phyloP scores from a whole-genome alignment of 176 grass and related monocot genomes.

The Elymus sibiricus region DNA sequence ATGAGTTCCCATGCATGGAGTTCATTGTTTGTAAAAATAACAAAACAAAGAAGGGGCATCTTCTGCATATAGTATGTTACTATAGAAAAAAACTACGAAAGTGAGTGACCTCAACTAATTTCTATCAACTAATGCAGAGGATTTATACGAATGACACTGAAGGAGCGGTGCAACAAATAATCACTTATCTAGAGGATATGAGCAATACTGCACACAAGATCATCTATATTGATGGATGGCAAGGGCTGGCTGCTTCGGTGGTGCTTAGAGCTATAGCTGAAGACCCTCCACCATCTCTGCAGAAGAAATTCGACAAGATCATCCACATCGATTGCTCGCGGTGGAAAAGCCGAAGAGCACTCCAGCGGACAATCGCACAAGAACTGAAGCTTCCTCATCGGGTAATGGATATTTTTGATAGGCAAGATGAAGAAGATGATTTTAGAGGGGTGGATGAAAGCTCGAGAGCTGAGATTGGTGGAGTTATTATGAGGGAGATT shows the following conservation, averaged over 20 bases:
- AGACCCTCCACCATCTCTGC: fast-evolving
- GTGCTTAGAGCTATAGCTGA: background rate
- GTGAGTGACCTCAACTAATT: no score
- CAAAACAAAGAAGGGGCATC: no score
- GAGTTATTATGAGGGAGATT: fast-evolving
- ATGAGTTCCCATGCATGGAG: no score
- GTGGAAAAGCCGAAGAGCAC: background rate
- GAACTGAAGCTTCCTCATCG: background rate
- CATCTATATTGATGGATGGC: background rate
- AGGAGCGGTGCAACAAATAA: background rate
- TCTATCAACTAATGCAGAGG: no score
- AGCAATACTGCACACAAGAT: background rate
- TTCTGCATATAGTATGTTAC: no score
- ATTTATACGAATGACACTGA: fast-evolving
- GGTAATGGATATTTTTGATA: background rate
- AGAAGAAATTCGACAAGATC: background rate
- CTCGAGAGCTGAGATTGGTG: background rate
- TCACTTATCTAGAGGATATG: background rate
- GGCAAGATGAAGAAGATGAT: background rate
- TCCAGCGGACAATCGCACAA: background rate
- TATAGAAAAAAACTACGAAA: no score
- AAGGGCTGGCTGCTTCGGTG: background rate
- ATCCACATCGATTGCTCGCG: background rate
- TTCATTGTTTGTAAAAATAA: no score
- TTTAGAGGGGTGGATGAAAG: background rate